A percentile compares a stretch with the other conserved stretches of the same genome.
These are phyloP conservation scores for Hericium alpestre DNA, from an alignment of 768 basidiomycete genomes.

Conservation along the genomic window DNA sequence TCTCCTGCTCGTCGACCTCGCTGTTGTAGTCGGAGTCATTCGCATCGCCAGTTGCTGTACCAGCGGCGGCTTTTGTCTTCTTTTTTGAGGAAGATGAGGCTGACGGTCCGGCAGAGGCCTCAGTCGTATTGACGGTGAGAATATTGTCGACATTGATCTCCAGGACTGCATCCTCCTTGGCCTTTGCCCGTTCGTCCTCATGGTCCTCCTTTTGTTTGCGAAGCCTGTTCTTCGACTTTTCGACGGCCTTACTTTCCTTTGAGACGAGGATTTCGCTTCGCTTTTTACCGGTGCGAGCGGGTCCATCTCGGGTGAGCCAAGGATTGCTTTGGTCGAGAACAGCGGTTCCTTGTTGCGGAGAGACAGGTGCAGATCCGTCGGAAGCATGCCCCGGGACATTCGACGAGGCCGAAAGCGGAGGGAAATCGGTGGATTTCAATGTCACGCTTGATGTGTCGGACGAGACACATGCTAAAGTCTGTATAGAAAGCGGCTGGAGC, in stretches of 20 bases:
- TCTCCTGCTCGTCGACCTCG: constrained; percentile 65
- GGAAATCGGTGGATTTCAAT: constrained; percentile 46
- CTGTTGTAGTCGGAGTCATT: constrained; percentile 50
- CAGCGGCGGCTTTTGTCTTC: neutral
- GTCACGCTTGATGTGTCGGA: constrained; percentile 64
- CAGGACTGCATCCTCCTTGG: constrained; percentile 64
- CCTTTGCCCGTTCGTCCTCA: constrained; percentile 46
- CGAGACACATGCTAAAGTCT: constrained; percentile 13
- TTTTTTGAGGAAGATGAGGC: constrained; percentile 14
- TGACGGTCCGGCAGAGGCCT: neutral
- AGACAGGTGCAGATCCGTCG: constrained; percentile 11
- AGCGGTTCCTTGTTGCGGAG: constrained; percentile 12
- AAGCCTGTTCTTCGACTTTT: constrained; percentile 67
- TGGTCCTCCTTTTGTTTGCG: constrained; percentile 53
- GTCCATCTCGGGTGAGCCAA: constrained; percentile 49
- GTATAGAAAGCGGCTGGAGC: constrained; percentile 6
- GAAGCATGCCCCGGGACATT: constrained; percentile 6
- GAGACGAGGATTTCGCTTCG: constrained; percentile 63
- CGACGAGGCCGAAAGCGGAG: constrained; percentile 24
- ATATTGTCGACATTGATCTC: constrained; percentile 61
- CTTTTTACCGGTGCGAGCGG: constrained; percentile 40
- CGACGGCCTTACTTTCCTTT: constrained; percentile 48
- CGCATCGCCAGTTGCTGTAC: constrained; percentile 16
- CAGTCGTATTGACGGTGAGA: constrained; percentile 20
- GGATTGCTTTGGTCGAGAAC: constrained; percentile 48